Base-by-base conservation (phyloP, 2,329 filamentous ascomycete genomes). In the Apiospora marii region DNA sequence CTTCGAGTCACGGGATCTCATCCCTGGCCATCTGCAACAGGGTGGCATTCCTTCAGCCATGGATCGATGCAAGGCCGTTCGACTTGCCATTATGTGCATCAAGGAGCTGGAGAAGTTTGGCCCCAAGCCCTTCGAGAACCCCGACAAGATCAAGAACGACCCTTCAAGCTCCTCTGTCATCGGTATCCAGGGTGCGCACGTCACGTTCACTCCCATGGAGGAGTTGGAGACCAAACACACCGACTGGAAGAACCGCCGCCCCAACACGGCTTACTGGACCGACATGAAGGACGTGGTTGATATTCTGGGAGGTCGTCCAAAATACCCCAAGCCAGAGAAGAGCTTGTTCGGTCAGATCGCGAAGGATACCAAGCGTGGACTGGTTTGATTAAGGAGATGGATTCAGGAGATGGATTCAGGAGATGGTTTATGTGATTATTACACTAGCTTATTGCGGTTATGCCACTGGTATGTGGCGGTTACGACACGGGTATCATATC, bases 11-110 rank as follows among this genome's bases (percentile, higher is more conserved):
- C 92, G 96, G 74, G 93, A 96, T 81, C 95, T 94, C 76, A 96
- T 97, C 69, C 95, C 95, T 0, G 95, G 95, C 19, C 95, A 98
- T 84, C 95, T 97, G 76, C 95, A 98, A 83, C 96, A 98, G 85
- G 95, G 95, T 77, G 95, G 94, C 72, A 94, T 94, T 61, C 96
- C 96, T 0, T 97, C 94, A 3, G 92, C 96, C 8, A 98, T 99
- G 95, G 96, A 99, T 84, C 93, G 96, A 71, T 95, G 96, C 78
- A 92, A 96, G 67, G 96, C 96, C 1, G 93, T 98, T 34, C 90
- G 96, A 69, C 92, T 99, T 79, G 94, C 95, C 13, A 96, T 98
- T 83, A 96, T 95, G 85, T 97, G 94, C 81, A 93, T 98, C 80
- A 92, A 98, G 85, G 95, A 98, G 80, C 87, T 99, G 4, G 96